Base-by-base conservation (phyloP, 2,329 filamentous ascomycete species). In the Aureobasidium sp. region DNA sequence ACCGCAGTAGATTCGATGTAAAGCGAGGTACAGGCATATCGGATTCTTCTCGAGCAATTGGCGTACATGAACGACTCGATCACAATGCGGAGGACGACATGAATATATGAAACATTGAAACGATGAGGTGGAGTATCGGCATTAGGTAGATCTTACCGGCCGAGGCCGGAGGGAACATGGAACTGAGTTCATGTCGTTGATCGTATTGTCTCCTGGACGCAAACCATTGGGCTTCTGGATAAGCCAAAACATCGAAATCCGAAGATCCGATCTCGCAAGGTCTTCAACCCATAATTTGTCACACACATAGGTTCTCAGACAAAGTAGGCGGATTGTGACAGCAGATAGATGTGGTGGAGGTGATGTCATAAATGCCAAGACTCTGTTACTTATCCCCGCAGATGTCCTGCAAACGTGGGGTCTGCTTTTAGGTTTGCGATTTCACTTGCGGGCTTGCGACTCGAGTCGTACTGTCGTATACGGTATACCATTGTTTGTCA, bases 351-450 rank as follows among this genome's bases (percentile, higher is more conserved):
- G 53, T 58, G 62, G 56, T 60, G 48, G 37, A 53, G 15, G 53
- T 59, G 62, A 63, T 60, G 56, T 60, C 62, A 59, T 48, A 36
- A 12, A 11, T 47, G 53, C 53, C 53, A 56, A 56, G 52, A 31
- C n/a, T n/a, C 7, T 31, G 48, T 17, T 29, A 57, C 36, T 17
- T 29, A 57, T 45, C 53, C 41, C 39, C 53, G 41, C 53, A 47
- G 22, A 29, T 39, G 2, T n/a, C 1, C 6, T 36, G 12, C 25
- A 37, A 57, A 57, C 41, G 53, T 57, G 53, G 53, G 53, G 53
- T 57, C 25, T 14, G 29, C n/a, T 25, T 57, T 57, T 34, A 25
- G 29, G 41, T 44, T 36, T 37, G 39, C 49, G 49, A 39, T 39
- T 42, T 34, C 52, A 56, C 52, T 44, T 47, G 36, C 37, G n/a